Evolutionary conservation across 805 yeast genomes (phyloP), one percentile per base, ranked within the genome.

Genomic region (Cephaloascus albidus): DNA sequence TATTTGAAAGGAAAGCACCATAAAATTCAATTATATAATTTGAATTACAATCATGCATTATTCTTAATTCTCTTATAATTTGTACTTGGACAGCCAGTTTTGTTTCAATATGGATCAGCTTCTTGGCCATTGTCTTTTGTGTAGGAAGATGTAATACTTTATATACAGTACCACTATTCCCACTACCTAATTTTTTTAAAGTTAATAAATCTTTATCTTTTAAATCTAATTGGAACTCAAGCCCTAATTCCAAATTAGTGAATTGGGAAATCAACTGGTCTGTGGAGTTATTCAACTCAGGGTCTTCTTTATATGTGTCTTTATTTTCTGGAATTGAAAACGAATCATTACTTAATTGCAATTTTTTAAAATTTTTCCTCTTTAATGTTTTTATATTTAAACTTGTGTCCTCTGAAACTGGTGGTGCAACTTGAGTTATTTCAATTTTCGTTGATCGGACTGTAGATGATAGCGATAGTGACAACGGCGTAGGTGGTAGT

Each of bases 151-250:
- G 97, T 38, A 87, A 62, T 10, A 88, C 94, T 53, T 89, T 87
- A 36, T 83, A 67, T 3, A 93, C 99, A 2, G 87, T 79, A 2
- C 99, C 99, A 10, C 96, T 87, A 55, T 86, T 89, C 10, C 99
- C 99, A 20, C 86, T 73, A 8, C 99, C 99, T 38, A 93, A 68
- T 44, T 78, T 79, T 43, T 85, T 79, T 38, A 93, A 57, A 27
- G 79, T 76, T 14, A 88, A 75, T 19, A 93, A 60, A 52, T 93
- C 96, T 34, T 77, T 78, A 45, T 54, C 61, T 38, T 55, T 53
- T 27, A 66, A 50, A 35, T 51, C 54, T 18, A 62, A 19, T 48
- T 31, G 16, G 19, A 10, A 28, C n/a, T 36, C 19, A 16, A 36
- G 35, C n/a, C 18, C 15, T 10, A 33, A 16, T n/a, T 33, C 36